phyloP scores from a whole-genome alignment of 2,329 filamentous ascomycete species.

The Akanthomyces muscarius region DNA sequence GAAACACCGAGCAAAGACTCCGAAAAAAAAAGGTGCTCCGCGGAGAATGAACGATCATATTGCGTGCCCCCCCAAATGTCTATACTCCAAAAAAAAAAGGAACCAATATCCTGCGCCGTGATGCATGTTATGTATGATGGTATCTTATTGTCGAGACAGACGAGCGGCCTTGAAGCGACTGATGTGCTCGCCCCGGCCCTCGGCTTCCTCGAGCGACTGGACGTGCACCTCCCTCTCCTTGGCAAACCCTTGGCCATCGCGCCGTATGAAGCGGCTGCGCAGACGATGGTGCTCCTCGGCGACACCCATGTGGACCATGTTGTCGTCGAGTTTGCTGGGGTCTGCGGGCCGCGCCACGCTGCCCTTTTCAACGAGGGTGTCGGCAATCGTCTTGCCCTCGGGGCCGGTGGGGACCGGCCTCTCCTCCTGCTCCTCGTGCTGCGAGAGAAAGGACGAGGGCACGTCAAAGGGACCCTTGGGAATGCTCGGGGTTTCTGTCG shows the following conservation, averaged over 20 bases:
- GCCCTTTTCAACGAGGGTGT: constrained; percentile 54
- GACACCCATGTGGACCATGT: constrained; percentile 70
- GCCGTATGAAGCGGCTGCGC: constrained; percentile 77
- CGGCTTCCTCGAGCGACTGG: constrained; percentile 63
- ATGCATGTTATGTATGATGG: constrained; percentile 12
- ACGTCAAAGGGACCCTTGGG: constrained; percentile 44
- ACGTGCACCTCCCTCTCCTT: constrained; percentile 64
- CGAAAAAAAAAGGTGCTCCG: not conserved
- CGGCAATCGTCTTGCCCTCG: constrained; percentile 54
- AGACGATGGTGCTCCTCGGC: constrained; percentile 77
- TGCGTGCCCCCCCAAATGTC: constrained; percentile 1
- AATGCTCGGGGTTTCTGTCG: constrained; percentile 19
- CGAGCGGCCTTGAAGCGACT: constrained; percentile 73
- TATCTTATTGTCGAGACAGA: constrained; percentile 48
- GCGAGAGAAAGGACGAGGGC: constrained; percentile 32
- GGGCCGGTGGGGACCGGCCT: constrained; percentile 44
- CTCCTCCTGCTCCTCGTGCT: constrained; percentile 33
- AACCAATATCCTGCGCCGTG: constrained; percentile 14
- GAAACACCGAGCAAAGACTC: not conserved
- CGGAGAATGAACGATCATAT: not conserved
- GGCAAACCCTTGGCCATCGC: constrained; percentile 71
- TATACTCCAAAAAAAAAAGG: constrained; percentile 3
- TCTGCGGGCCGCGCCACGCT: constrained; percentile 27
- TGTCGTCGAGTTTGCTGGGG: constrained; percentile 65
- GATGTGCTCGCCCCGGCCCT: constrained; percentile 59